Conservation (phyloP, 306 rosid genomes). For the Pueraria montana region DNA sequence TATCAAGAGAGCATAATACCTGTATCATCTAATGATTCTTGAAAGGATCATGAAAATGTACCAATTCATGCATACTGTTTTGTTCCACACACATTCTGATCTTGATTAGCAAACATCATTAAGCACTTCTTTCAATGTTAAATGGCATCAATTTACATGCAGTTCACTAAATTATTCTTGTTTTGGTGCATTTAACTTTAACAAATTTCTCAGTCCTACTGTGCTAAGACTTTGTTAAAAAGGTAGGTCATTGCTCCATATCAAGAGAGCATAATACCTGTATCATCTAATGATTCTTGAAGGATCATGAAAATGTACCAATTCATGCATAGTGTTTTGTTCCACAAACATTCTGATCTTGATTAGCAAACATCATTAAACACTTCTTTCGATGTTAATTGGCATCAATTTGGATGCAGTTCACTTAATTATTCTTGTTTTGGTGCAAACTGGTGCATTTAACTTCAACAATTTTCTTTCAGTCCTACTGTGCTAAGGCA, state of each 20-base stretch:
- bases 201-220: not conserved
- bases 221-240: not conserved
- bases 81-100: not conserved
- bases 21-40: not conserved
- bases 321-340: not conserved
- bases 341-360: not conserved
- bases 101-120: not conserved
- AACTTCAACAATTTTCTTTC: not conserved
- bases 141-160: not conserved
- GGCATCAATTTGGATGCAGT: not conserved
- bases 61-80: not conserved
- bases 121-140: not conserved
- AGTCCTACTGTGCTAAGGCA: not conserved
- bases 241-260: not conserved
- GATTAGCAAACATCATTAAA: not conserved
- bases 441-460: not conserved
- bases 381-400: not conserved
- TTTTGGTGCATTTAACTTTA: not conserved
- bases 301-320: not conserved
- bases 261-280: not conserved
- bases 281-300: not conserved
- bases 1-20: not conserved
- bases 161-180: not conserved
- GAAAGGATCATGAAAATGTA: not conserved
- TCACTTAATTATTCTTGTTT: not conserved